Evolutionary conservation across 2,329 filamentous ascomycete genomes (phyloP), one percentile per base, ranked within the genome.

Genomic region (Clarireedia homoeocarpa): DNA sequence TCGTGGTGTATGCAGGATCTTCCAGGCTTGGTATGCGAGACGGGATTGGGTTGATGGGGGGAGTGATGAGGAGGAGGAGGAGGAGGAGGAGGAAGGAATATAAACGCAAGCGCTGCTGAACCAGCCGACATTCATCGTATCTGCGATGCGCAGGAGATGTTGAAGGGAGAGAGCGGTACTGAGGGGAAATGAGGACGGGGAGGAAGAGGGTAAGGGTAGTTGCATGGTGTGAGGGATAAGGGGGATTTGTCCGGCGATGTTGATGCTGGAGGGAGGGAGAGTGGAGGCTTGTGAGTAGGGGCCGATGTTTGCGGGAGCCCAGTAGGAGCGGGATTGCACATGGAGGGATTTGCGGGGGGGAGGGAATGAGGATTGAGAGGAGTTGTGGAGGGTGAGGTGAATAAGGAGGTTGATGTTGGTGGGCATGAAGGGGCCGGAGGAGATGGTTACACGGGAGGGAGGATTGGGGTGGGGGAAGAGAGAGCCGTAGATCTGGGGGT

Each of bases 281-380:
- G 80, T 77, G 50, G 94, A 83, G 4, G 91, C 90, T 73, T 99
- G 94, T 55, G 91, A 96, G 71, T 97, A 97, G 0, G 94, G 94
- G 0, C 94, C 94, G 53, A 99, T 97, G 67, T 97, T 97, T 20
- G 94, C 92, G 0, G 94, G 94, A 0, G 94, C 94, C 94, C 94
- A 99, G 76, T 97, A 97, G 10, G 90, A 95, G 40, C 89, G 78
- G 3, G 88, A 91, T 72, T 97, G 94, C 5, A 99, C 91, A 70
- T 99, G 94, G 1, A 97, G 78, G 0, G 82, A 82, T 51, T 78
- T 76, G 9, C 53, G 24, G 24, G 6, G 55, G 14, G 51, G 2
- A 53, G 34, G 34, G 50, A 24, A 24, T 26, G 20, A 6, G 53
- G 53, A 20, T 20, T 20, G 20, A 20, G 20, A 20, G 20, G 20